Evolutionary conservation across 768 basidiomycete genomes (phyloP).

Genomic region (Favolaschia claudopus): DNA sequence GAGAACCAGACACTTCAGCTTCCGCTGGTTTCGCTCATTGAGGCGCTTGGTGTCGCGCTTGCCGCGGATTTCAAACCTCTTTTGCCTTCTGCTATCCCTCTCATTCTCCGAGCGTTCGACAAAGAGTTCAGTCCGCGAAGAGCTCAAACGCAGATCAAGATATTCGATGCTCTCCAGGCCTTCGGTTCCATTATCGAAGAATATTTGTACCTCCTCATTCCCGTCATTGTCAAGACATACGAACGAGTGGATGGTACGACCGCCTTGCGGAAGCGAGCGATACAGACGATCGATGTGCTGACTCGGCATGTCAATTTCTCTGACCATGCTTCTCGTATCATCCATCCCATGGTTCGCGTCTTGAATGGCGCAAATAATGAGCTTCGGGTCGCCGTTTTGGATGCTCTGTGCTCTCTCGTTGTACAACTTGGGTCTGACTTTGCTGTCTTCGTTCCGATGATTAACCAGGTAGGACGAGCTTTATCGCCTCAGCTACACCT

Average conservation of each 20-base stretch:
- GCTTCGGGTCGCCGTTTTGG: constrained; percentile 86
- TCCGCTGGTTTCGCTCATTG: constrained; percentile 91
- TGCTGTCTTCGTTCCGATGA: constrained; percentile 96
- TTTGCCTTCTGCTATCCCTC: constrained; percentile 87
- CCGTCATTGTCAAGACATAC: constrained; percentile 90
- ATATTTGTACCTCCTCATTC: constrained; percentile 95
- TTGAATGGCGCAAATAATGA: constrained; percentile 79
- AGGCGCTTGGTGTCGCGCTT: constrained; percentile 90
- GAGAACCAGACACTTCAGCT: constrained; percentile 83
- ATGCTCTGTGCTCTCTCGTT: constrained; percentile 90
- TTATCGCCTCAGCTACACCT: background rate
- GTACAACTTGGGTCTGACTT: constrained; percentile 96
- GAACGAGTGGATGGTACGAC: constrained; percentile 81
- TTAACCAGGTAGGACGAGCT: constrained; percentile 78
- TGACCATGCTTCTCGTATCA: constrained; percentile 96
- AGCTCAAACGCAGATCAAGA: constrained; percentile 81
- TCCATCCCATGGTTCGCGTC: constrained; percentile 93
- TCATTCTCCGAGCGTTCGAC: constrained; percentile 90
- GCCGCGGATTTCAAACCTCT: constrained; percentile 98
- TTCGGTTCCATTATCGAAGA: constrained; percentile 98
- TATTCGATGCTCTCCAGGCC: constrained; percentile 93
- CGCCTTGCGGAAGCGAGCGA: constrained; percentile 83
- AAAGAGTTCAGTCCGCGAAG: constrained; percentile 86
- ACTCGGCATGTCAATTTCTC: constrained; percentile 96
- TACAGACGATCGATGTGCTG: constrained; percentile 90